These are phyloP conservation scores for Crithidia brevicula DNA, from an alignment of 208 protist species.

Conservation along the genomic window DNA sequence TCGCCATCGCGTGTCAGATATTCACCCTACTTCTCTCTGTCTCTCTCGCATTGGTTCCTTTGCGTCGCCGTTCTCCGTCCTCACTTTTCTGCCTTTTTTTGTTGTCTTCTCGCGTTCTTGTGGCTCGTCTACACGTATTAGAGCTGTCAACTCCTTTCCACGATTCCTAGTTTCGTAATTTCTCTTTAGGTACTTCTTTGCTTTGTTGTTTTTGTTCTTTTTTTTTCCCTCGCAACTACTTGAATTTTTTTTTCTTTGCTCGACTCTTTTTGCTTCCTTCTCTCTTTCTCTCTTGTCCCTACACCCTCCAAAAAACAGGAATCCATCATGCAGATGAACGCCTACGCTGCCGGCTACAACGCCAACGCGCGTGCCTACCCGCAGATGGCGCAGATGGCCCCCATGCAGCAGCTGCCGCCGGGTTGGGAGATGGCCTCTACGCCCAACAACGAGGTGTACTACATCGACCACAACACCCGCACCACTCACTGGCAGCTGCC, in stretches of 20 bases:
- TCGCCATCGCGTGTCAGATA: too few relatives aligned
- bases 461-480: conserved; percentile 90
- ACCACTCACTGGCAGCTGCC: conserved; percentile 87
- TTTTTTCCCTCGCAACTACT: conserved; percentile 1
- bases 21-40: too few relatives aligned
- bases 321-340: conserved; percentile 35
- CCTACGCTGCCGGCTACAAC: conserved; percentile 29
- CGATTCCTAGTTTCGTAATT: too few relatives aligned
- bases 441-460: conserved; percentile 69
- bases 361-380: conserved; percentile 16
- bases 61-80: too few relatives aligned
- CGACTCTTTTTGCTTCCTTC: not conserved
- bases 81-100: conserved; percentile 8
- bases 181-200: too few relatives aligned
- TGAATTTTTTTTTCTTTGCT: too few relatives aligned
- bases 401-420: conserved; percentile 56
- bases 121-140: conserved; percentile 10
- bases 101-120: conserved; percentile 1
- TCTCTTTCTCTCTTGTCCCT: conserved; percentile 17
- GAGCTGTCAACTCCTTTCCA: too few relatives aligned
- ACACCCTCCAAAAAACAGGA: conserved; percentile 2
- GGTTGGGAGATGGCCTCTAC: conserved; percentile 88
- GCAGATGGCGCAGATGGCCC: conserved; percentile 17
- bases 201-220: conserved; percentile 11
- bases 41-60: too few relatives aligned